Evolutionary conservation across 208 protist genomes (phyloP).

Genomic region (Entamoeba invadens): DNA sequence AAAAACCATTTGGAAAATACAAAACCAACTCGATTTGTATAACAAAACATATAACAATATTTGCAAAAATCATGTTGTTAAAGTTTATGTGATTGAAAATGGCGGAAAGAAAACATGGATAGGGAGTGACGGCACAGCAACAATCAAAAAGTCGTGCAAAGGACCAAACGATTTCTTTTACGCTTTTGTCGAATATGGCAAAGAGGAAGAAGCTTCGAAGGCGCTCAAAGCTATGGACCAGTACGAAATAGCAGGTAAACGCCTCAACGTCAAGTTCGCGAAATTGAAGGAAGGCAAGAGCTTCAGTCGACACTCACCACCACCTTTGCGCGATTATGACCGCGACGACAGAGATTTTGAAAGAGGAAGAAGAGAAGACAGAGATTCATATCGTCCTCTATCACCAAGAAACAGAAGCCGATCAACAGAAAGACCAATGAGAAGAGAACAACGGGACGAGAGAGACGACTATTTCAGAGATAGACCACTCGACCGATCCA

Average conservation of each 20-base stretch:
- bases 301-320: neutral
- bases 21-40: too few species aligned
- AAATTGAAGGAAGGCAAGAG: neutral
- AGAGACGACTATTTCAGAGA: neutral
- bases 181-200: neutral
- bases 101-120: too few species aligned
- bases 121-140: too few species aligned
- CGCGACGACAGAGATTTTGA: neutral
- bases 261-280: neutral
- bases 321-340: neutral
- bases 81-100: too few species aligned
- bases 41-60: too few species aligned
- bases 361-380: neutral
- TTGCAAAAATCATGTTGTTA: too few species aligned
- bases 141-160: neutral
- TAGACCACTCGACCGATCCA: neutral
- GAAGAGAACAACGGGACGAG: neutral
- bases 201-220: neutral
- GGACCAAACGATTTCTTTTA: neutral
- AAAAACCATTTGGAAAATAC: too few species aligned
- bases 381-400: neutral
- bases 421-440: neutral
- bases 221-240: neutral
- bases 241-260: neutral
- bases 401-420: neutral